Evolutionary conservation across 2,329 filamentous ascomycete species (phyloP).

Genomic region (Exophiala oligosperma): DNA sequence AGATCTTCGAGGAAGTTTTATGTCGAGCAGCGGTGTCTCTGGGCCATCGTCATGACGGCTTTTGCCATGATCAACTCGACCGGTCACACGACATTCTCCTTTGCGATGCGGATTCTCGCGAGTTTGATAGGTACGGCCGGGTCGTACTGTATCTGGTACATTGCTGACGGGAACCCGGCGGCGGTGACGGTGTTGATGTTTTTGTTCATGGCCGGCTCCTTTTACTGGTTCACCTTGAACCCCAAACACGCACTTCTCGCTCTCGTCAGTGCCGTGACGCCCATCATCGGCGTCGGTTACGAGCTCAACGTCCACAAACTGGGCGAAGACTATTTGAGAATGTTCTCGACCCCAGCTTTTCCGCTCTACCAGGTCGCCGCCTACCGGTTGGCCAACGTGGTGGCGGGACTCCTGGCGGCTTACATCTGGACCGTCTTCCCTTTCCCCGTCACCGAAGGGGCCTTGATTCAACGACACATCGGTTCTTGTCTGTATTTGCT

Average conservation of each 20-base stretch:
- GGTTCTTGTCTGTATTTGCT: constrained; percentile 69
- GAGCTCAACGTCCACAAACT: constrained; percentile 41
- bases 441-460: constrained; percentile 69
- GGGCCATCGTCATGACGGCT: constrained; percentile 5
- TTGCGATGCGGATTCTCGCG: constrained; percentile 7
- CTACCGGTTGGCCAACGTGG: constrained; percentile 8
- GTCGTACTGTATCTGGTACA: constrained; percentile 9
- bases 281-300: constrained; percentile 67
- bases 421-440: constrained; percentile 10
- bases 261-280: constrained; percentile 60
- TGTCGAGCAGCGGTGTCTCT: constrained; percentile 9
- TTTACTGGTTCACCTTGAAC: constrained; percentile 2
- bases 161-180: constrained; percentile 8
- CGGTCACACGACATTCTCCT: constrained; percentile 2
- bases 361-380: constrained; percentile 10
- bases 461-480: constrained; percentile 65
- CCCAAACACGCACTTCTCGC: constrained; percentile 62
- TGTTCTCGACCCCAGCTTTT: constrained; percentile 1
- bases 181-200: constrained; percentile 11
- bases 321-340: neutral
- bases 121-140: neutral
- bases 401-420: constrained; percentile 4
- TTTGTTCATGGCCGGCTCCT: neutral
- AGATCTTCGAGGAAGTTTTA: constrained; percentile 1
- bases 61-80: constrained; percentile 8